A percentile compares a stretch with the other conserved stretches of the same genome.
Evolutionary conservation across 139 green algal genomes (phyloP).

Genomic region (Coelastrella sp.): DNA sequence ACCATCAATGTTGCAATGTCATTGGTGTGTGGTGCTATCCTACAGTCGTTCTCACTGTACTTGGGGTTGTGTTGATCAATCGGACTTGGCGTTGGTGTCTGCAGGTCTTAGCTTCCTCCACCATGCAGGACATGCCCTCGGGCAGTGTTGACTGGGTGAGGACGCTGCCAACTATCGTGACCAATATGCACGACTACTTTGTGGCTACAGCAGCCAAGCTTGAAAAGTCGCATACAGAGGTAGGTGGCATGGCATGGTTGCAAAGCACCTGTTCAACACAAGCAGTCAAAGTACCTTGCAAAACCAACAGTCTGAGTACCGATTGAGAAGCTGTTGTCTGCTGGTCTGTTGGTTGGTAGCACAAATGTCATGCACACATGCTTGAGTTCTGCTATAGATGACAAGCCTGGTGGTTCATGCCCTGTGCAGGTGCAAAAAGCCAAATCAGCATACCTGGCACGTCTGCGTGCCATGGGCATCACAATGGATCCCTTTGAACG

Average conservation of each 20-base stretch:
- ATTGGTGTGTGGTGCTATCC: too few relatives aligned
- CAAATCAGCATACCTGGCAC: constrained; percentile 32
- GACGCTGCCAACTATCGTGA: constrained; percentile 33
- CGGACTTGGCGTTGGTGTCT: neutral
- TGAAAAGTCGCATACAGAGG: constrained; percentile 24
- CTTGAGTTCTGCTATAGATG: too few relatives aligned
- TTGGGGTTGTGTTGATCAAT: neutral
- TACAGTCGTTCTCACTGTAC: too few relatives aligned
- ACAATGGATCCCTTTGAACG: constrained; percentile 31
- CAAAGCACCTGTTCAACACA: too few relatives aligned
- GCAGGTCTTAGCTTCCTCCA: neutral
- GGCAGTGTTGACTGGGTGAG: neutral
- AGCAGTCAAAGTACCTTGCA: too few relatives aligned
- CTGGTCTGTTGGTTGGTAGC: too few relatives aligned
- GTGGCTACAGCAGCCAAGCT: constrained; percentile 32
- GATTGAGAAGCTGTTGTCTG: too few relatives aligned
- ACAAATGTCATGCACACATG: too few relatives aligned
- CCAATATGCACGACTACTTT: constrained; percentile 46
- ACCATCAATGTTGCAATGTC: too few relatives aligned
- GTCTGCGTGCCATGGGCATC: constrained; percentile 15
- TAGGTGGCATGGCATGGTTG: too few relatives aligned
- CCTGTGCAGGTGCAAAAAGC: constrained; percentile 2
- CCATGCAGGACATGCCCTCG: neutral
- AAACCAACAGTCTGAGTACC: too few relatives aligned
- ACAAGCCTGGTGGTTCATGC: neutral